These are phyloP conservation scores for Phytophthora pinifolia DNA, from an alignment of 352 stramenopile genomes.

Conservation along the genomic window DNA sequence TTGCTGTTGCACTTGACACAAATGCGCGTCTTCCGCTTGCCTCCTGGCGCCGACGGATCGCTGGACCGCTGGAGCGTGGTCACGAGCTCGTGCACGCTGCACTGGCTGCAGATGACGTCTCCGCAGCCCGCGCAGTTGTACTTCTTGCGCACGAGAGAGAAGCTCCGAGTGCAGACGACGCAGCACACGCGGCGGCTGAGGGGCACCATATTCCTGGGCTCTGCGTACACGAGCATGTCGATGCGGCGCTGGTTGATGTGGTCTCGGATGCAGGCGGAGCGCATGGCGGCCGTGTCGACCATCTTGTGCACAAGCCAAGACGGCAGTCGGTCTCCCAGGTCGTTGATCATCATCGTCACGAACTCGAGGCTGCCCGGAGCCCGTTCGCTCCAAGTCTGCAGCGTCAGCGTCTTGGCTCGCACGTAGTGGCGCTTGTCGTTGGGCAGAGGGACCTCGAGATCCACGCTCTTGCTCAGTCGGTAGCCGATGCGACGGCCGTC, in stretches of 20 bases:
- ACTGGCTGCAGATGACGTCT: constrained; percentile 83
- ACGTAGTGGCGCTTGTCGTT: constrained; percentile 63
- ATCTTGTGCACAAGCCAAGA: constrained; percentile 86
- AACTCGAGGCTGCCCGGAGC: constrained; percentile 64
- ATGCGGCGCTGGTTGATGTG: constrained; percentile 76
- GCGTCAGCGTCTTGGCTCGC: constrained; percentile 69
- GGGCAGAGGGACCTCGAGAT: constrained; percentile 50
- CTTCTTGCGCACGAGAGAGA: constrained; percentile 85
- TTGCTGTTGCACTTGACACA: constrained; percentile 77
- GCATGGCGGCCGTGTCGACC: constrained; percentile 73
- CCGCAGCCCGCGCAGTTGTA: constrained; percentile 82
- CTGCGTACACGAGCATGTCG: constrained; percentile 67
- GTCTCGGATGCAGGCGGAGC: constrained; percentile 73
- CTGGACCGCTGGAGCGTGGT: constrained; percentile 41
- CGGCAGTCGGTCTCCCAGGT: constrained; percentile 69
- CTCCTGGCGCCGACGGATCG: constrained; percentile 35
- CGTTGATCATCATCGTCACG: constrained; percentile 83
- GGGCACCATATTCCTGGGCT: constrained; percentile 69
- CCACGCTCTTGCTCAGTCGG: constrained; percentile 73
- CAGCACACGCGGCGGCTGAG: constrained; percentile 73
- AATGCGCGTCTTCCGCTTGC: constrained; percentile 75
- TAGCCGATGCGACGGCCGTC: constrained; percentile 68
- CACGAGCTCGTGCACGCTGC: constrained; percentile 76
- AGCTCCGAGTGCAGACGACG: constrained; percentile 79
- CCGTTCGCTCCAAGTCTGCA: constrained; percentile 72